Base-by-base conservation (phyloP, 805 yeast genomes). In the Wickerhamomyces bisporus region DNA sequence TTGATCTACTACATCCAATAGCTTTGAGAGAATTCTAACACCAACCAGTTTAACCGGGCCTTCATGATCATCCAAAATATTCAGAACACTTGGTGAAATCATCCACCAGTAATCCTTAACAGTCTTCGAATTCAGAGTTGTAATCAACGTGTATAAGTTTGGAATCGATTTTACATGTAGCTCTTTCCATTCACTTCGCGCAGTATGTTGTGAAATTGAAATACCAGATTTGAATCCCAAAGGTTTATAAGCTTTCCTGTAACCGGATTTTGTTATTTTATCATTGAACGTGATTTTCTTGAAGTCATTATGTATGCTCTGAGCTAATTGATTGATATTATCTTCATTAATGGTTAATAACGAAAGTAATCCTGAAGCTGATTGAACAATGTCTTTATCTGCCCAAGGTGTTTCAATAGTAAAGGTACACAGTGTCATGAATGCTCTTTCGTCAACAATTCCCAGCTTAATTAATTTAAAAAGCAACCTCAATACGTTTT, bases 61-160 rank as follows among this genome's bases (percentile, higher is more conserved):
- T 25, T 55, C 60, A 37, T 55, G 56, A 25, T 55, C 58, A 41
- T 55, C 60, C 9, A 55, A 18, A 1, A 52, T 35, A 32, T 55
- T 55, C 18, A 55, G 26, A 4, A 55, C 43, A 0, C 57, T 47
- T 2, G 60, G 58, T 0, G 53, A 40, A 3, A 55, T 40, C 14
- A 55, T 19, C 50, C 54, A 50, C 59, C 59, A 54, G 28, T 43
- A 27, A 18, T 45, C 41, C 17, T 44, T 44, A 3, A 48, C 15
- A 2, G 32, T 25, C 18, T 39, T 39, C 3, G 29, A 6, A 3
- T 37, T 30, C 9, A 42, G 13, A 0, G 34, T 32, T 2, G 34
- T 5, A 9, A 52, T 26, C 7, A 47, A 28, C 8, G 35, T 34
- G 5, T 26, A 26, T 15, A 47, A 40, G 11, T 34, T 19, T n/a